Evolutionary conservation across 2,329 filamentous ascomycete species (phyloP).

Genomic region (Zasmidium cellare): DNA sequence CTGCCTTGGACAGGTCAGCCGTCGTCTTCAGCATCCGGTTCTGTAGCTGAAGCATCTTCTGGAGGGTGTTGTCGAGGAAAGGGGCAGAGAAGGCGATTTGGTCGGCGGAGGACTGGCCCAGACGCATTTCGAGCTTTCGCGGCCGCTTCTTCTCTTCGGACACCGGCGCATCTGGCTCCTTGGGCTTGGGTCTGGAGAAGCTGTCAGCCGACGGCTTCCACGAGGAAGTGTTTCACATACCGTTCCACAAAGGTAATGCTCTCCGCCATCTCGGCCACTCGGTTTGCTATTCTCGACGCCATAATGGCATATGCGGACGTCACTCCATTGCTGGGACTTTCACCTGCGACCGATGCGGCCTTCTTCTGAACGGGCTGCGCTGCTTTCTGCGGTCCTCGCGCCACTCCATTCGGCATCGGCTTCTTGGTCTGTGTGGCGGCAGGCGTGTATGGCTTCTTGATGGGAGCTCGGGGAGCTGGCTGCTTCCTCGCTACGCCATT

Average conservation of each 20-base stretch:
- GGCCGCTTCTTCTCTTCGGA: constrained; percentile 43
- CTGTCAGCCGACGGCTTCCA: constrained; percentile 15
- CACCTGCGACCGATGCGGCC: constrained; percentile 36
- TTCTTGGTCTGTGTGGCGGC: constrained; percentile 21
- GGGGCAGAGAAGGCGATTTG: constrained; percentile 52
- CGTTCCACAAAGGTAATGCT: constrained; percentile 54
- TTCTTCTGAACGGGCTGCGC: constrained; percentile 33
- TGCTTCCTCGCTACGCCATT: constrained; percentile 30
- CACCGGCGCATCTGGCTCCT: constrained; percentile 25
- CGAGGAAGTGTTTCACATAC: too few species aligned
- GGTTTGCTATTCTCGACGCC: constrained; percentile 51
- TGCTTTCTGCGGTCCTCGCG: constrained; percentile 21
- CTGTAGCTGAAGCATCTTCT: constrained; percentile 51
- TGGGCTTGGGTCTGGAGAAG: constrained; percentile 21
- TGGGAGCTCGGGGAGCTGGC: constrained; percentile 20
- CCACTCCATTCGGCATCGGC: constrained; percentile 19
- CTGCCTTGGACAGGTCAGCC: constrained; percentile 46
- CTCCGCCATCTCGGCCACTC: constrained; percentile 55
- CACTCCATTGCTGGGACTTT: constrained; percentile 28
- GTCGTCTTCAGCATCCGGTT: constrained; percentile 52
- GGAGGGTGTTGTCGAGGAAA: constrained; percentile 54
- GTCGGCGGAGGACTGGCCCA: constrained; percentile 38
- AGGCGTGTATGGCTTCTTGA: constrained; percentile 21
- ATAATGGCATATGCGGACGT: constrained; percentile 53
- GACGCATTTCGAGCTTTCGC: constrained; percentile 52